Base-by-base conservation (phyloP, 768 basidiomycete genomes). In the Boletus vinaceobasis region DNA sequence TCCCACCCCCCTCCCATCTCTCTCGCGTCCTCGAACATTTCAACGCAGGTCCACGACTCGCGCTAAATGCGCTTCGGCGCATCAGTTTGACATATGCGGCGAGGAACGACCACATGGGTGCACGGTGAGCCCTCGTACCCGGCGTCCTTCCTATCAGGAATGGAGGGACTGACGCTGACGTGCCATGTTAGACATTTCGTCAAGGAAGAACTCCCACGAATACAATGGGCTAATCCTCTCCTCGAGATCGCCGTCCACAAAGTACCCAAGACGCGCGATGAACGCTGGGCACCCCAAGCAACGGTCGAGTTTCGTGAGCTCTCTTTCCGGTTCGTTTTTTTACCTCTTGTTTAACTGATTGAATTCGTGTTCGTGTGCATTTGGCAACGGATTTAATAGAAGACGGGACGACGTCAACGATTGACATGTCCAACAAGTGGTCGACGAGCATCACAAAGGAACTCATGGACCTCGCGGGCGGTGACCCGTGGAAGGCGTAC, bases 171-270 rank as follows among this genome's bases (percentile, higher is more conserved):
- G 7, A 21, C 21, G 4, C 17, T 15, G 17, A 50, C 50, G 13
- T 13, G 7, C 46, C 15, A 37, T 17, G 45, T 47, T 54, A 90
- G 90, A 43, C 84, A 90, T 74, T 92, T 93, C 59, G 78, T 87
- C 37, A 88, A 87, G 65, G 84, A 92, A 38, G 79, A 88, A n/a
- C 72, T 93, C 0, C 88, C 87, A 1, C 77, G 87, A 31, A 87
- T 93, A 75, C 85, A 82, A 11, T 90, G 81, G 68, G 85, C 82
- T 1, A 92, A 93, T 62, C 89, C 90, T 0, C 67, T 75, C 8
- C 62, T 92, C 26, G 74, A 79, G 31, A 84, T 93, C 35, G 71
- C 79, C 32, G 80, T 90, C 0, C 75, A 78, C 58, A 83, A 77
- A 55, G 69, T 77, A 42, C 73, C 69, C 32, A 88, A 88, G 70